Evolutionary conservation across 78 protist genomes (phyloP), one percentile per base, ranked within the genome.

Genomic region (Capsaspora owczarzaki): DNA sequence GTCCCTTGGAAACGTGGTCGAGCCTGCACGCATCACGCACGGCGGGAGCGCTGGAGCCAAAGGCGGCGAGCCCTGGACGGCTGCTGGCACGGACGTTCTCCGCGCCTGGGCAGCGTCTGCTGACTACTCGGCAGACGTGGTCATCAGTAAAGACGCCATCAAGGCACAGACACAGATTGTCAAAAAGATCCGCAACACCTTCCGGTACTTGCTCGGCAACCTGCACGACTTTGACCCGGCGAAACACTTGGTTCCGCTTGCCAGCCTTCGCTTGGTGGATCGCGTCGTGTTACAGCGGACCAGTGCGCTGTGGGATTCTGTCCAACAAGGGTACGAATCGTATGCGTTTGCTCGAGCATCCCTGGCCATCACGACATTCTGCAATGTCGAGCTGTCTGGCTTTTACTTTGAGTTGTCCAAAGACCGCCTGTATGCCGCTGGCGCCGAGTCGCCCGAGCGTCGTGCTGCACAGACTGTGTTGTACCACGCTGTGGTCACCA

Each of bases 71-170:
- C n/a, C n/a, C n/a, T n/a, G n/a, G n/a, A n/a, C n/a, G n/a, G n/a
- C n/a, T n/a, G n/a, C n/a, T n/a, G 95, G 95, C 33, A 94, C 94
- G 35, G 96, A 95, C 72, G 80, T 88, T 25, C 82, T 95, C 41
- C 83, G 98, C 6, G 63, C 89, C 75, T 95, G 98, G 98, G 93
- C 84, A 1, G 84, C 96, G 0, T 76, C 94, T 0, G 42, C 76
- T 0, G 93, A 91, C 69, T 92, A 84, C 81, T 33, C 90, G 3
- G 37, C 33, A 51, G 96, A 93, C 38, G 88, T 93, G 38, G 49
- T 1, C 85, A n/a, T n/a, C n/a, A n/a, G n/a, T n/a, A n/a, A n/a
- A n/a, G n/a, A n/a, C n/a, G n/a, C n/a, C n/a, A n/a, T n/a, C n/a
- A n/a, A n/a, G n/a, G n/a, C n/a, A n/a, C n/a, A n/a, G n/a, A n/a